Base-by-base conservation (phyloP, 1,139 yeast genomes). In the Nematodospora anomalae region DNA sequence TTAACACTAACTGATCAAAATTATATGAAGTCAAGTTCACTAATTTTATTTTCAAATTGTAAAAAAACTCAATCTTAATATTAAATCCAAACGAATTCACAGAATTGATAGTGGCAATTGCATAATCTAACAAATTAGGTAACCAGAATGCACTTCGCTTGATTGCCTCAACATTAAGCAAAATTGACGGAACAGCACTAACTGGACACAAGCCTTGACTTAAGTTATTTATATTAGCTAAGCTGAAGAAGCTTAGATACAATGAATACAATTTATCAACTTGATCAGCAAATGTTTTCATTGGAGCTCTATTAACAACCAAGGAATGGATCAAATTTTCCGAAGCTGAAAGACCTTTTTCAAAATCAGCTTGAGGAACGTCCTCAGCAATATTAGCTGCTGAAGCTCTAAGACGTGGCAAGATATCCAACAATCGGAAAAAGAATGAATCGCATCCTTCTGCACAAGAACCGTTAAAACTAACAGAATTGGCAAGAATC, bases 341-440 rank as follows among this genome's bases (percentile, higher is more conserved):
- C 6, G 80, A 67, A n/a, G 82, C 80, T 2, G 92, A 88, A 49
- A 88, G 64, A 28, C 89, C 95, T 47, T 81, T 83, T 43, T 79
- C 84, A 26, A 87, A 74, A 54, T 86, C 95, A 2, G 76, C 68
- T 15, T 74, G 72, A 2, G 96, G 94, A 14, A 88, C 80, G 51
- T 89, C 97, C 9, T 77, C 84, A 12, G 80, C 72, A 12, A 80
- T 78, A 24, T 71, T 67, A 1, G 79, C 60, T 12, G 81, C 80
- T 2, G 87, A 67, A 21, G 80, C 74, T 51, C 96, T 74, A 41
- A 92, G 63, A 31, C 92, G 71, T 6, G 97, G 97, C 28, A 90
- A 62, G 33, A 89, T 57, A 49, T 92, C 98, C 37, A 92, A 60
- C 13, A 87, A 62, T 42, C 85, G 72, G 65, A 76, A 86, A 58